A percentile compares a stretch with the other conserved stretches of the same genome.
Evolutionary conservation across 2,329 filamentous ascomycete genomes (phyloP).

Genomic region (Ophiostoma angusticollis): DNA sequence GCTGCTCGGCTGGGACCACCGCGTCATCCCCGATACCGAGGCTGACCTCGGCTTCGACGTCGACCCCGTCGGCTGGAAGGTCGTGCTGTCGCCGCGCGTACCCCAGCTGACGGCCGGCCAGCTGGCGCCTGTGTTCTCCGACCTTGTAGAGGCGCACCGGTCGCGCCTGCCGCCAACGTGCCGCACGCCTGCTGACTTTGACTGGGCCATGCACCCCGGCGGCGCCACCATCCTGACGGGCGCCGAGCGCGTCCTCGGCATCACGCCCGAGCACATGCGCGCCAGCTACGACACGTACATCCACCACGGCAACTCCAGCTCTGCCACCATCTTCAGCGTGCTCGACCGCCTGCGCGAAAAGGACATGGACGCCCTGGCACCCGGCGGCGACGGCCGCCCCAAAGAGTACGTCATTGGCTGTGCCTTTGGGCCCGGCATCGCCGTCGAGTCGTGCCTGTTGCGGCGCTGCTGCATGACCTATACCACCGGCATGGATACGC

Average conservation of each 20-base stretch:
- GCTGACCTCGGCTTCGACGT: conserved; percentile 53
- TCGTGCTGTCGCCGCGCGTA: conserved; percentile 48
- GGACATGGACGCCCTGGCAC: conserved; percentile 46
- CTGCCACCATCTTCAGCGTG: conserved; percentile 56
- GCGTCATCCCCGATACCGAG: conserved; percentile 47
- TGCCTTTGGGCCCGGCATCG: conserved; percentile 57
- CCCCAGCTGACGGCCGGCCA: conserved; percentile 40
- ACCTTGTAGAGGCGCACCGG: conserved; percentile 38
- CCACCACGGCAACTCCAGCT: conserved; percentile 55
- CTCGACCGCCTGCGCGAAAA: conserved; percentile 46
- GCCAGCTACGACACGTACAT: conserved; percentile 60
- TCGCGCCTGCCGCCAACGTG: conserved; percentile 32
- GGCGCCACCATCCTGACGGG: conserved; percentile 54
- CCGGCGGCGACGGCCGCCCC: conserved; percentile 30
- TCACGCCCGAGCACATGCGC: conserved; percentile 51
- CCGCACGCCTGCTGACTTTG: conserved; percentile 42
- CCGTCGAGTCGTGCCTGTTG: conserved; percentile 56
- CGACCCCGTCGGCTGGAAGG: conserved; percentile 53
- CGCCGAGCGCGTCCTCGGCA: conserved; percentile 43
- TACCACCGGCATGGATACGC: conserved; percentile 31
- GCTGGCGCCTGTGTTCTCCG: conserved; percentile 40
- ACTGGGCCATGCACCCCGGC: conserved; percentile 63
- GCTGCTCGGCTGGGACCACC: conserved; percentile 53
- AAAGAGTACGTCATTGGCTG: conserved; percentile 52
- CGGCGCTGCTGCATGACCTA: conserved; percentile 30